Conservation (phyloP, 2,329 filamentous ascomycete genomes). For the Aspergillus sp. region DNA sequence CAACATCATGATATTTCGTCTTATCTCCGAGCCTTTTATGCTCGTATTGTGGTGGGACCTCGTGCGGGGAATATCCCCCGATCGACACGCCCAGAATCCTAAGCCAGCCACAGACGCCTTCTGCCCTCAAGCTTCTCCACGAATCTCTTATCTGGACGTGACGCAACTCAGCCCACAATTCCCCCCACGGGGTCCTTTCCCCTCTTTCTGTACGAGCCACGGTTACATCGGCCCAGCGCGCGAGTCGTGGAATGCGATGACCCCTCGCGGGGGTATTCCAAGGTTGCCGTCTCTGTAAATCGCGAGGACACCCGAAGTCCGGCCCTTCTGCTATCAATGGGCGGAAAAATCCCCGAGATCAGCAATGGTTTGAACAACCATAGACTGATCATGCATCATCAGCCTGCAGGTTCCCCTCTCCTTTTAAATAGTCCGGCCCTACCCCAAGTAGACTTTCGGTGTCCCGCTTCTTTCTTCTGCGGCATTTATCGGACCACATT, state of each 20-base stretch:
- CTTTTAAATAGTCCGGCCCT: neutral
- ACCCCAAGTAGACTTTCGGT: neutral
- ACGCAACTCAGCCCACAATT: neutral
- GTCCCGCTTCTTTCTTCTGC: neutral
- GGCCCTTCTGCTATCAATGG: neutral
- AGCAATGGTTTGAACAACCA: conserved; percentile 9
- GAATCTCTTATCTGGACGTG: neutral
- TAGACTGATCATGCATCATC: neutral
- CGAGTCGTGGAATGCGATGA: neutral
- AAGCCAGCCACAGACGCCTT: neutral
- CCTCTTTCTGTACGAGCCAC: neutral
- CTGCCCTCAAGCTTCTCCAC: neutral
- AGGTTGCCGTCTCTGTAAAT: neutral
- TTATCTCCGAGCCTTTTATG: neutral
- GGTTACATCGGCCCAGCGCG: neutral
- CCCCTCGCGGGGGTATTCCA: neutral
- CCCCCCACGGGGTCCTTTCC: neutral
- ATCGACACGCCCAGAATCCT: neutral
- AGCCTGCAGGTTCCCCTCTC: neutral
- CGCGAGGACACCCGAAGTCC: neutral
- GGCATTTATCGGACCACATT: neutral
- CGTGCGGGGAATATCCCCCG: neutral
- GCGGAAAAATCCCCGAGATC: conserved; percentile 8
- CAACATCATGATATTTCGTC: neutral
- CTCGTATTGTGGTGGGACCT: neutral